Percentiles rank a stretch among this genome's conserved stretches.
These are phyloP conservation scores for Aspergillus sp. DNA, from an alignment of 2,329 filamentous ascomycete genomes.

Conservation along the genomic window DNA sequence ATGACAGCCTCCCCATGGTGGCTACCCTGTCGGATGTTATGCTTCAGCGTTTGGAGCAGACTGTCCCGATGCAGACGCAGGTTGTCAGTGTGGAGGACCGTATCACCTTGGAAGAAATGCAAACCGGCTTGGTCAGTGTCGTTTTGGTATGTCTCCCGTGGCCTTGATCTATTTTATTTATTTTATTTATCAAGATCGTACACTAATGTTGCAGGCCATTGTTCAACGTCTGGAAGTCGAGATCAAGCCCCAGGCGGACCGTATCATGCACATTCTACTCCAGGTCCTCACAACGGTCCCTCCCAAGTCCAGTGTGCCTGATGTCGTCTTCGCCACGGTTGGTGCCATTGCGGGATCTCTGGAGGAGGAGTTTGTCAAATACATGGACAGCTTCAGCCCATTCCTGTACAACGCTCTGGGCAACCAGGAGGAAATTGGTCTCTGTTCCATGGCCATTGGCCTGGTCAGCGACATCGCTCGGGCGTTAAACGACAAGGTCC, in stretches of 20 bases:
- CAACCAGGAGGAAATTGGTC: conserved; percentile 88
- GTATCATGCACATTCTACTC: conserved; percentile 84
- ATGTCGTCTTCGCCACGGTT: conserved; percentile 85
- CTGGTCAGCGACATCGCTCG: conserved; percentile 94
- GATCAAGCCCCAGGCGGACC: conserved; percentile 79
- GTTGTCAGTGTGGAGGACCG: conserved; percentile 96
- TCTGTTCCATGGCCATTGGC: conserved; percentile 96
- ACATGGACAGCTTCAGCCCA: conserved; percentile 91
- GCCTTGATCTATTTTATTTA: no score
- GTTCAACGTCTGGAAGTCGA: conserved; percentile 86
- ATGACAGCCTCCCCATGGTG: conserved; percentile 72
- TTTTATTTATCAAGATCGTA: background rate
- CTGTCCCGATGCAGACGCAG: conserved; percentile 79
- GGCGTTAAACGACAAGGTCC: conserved; percentile 78
- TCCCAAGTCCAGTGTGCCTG: conserved; percentile 85
- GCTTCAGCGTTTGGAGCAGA: conserved; percentile 83
- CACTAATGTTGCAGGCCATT: conserved; percentile 50
- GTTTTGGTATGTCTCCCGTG: conserved; percentile 49
- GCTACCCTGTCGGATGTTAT: conserved; percentile 79
- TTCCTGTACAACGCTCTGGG: conserved; percentile 89
- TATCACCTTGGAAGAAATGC: conserved; percentile 93
- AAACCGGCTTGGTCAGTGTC: conserved; percentile 88
- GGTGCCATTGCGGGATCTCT: conserved; percentile 85
- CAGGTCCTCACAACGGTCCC: conserved; percentile 70
- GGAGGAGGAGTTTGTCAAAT: conserved; percentile 88